Conservation (phyloP, 495 filamentous ascomycete genomes). For the Daldinia caldariorum region DNA sequence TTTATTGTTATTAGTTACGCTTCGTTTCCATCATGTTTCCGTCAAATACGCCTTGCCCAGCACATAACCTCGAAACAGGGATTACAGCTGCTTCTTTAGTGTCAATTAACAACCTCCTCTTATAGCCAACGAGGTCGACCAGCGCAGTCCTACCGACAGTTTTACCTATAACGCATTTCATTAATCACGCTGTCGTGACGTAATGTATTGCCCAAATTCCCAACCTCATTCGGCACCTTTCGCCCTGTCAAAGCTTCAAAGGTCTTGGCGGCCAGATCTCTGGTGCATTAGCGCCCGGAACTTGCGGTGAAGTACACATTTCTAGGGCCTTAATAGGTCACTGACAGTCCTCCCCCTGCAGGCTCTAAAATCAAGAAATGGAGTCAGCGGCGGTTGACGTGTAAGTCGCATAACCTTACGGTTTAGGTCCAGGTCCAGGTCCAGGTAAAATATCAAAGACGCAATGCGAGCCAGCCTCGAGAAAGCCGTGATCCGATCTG, state of each 20-base stretch:
- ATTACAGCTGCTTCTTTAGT: neutral
- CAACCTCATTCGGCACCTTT: slow-evolving; percentile 40
- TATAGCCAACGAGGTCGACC: neutral
- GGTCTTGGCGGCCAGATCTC: slow-evolving; percentile 29
- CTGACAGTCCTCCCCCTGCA: neutral
- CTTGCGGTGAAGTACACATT: slow-evolving; percentile 32
- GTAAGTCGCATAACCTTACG: slow-evolving; percentile 18
- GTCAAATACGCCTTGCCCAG: neutral
- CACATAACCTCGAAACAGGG: neutral
- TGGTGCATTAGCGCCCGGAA: slow-evolving; percentile 36
- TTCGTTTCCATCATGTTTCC: neutral
- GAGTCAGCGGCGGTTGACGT: slow-evolving; percentile 35
- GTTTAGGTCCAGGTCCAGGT: too few relatives aligned
- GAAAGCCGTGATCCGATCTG: slow-evolving; percentile 15
- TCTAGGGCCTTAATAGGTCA: slow-evolving; percentile 17
- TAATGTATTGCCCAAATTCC: slow-evolving; percentile 22
- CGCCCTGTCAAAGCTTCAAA: slow-evolving; percentile 17
- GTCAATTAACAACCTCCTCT: neutral
- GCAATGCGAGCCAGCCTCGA: slow-evolving; percentile 11
- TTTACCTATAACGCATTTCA: neutral
- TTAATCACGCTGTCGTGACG: slow-evolving; percentile 33
- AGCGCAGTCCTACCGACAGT: neutral
- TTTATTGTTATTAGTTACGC: neutral
- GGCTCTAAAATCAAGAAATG: slow-evolving; percentile 28
- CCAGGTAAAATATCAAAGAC: slow-evolving; percentile 13